Evolutionary conservation across 2,329 filamentous ascomycete genomes (phyloP).

Genomic region (Beauveria sp.): DNA sequence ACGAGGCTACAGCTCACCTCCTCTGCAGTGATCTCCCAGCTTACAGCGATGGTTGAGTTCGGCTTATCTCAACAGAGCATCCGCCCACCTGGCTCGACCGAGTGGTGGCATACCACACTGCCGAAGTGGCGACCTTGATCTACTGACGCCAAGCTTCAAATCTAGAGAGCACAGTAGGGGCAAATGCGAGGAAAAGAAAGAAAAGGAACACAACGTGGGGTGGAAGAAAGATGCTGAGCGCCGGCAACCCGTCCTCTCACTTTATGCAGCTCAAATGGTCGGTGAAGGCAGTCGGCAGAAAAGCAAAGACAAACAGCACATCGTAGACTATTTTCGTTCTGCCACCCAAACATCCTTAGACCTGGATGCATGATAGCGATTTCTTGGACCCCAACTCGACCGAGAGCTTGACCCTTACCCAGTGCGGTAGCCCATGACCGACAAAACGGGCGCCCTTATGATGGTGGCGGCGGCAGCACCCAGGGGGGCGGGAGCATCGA

Average conservation of each 20-base stretch:
- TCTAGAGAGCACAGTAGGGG: neutral
- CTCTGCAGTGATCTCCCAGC: neutral
- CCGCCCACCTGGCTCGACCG: neutral
- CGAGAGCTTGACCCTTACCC: neutral
- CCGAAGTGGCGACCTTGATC: neutral
- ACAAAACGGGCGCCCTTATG: neutral
- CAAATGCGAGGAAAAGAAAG: neutral
- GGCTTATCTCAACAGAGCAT: no score
- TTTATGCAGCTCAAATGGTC: no score
- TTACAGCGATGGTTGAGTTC: neutral
- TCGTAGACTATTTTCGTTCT: neutral
- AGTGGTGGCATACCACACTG: slow-evolving; percentile 1
- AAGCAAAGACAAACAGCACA: neutral
- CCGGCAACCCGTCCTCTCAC: no score
- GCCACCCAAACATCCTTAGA: neutral
- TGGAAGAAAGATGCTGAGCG: no score
- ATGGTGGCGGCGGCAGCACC: neutral
- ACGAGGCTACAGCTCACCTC: no score
- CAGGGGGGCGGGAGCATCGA: neutral
- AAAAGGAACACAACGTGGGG: neutral
- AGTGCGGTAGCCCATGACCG: neutral
- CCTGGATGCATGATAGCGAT: neutral
- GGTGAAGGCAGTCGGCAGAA: no score
- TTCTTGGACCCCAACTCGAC: neutral
- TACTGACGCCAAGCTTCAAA: neutral